Conservation (phyloP, 2,329 filamentous ascomycete genomes). For the Diaporthe capsici region DNA sequence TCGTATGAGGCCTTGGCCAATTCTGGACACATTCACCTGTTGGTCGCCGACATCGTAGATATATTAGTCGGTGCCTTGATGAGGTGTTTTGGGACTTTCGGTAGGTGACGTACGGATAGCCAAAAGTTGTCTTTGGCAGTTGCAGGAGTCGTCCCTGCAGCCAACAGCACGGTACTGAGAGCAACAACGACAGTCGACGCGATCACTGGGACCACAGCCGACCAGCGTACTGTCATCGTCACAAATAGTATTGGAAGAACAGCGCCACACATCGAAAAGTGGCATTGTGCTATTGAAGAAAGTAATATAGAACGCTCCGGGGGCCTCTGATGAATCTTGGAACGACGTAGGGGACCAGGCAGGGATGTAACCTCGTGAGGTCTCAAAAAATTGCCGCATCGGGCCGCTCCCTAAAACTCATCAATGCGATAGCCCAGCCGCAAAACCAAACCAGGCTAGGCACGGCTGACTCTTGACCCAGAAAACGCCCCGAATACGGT, state of each 20-base stretch:
- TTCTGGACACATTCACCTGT: slow-evolving; percentile 14
- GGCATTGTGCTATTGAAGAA: too few relatives aligned
- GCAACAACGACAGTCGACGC: slow-evolving; percentile 20
- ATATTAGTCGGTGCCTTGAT: not conserved
- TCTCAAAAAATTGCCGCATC: slow-evolving; percentile 5
- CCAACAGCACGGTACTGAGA: not conserved
- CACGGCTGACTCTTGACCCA: not conserved
- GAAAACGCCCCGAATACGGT: slow-evolving; percentile 9
- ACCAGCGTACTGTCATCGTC: not conserved
- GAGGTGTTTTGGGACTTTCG: rapidly evolving
- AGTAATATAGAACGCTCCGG: not conserved
- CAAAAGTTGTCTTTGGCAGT: not conserved
- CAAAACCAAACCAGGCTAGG: not conserved
- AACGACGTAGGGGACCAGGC: not conserved
- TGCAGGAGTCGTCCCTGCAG: not conserved
- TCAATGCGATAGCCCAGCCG: not conserved
- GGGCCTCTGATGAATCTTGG: not conserved
- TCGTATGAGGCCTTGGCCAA: slow-evolving; percentile 2
- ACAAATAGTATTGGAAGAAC: not conserved
- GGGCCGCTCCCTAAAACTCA: slow-evolving; percentile 1
- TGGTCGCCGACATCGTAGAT: not conserved
- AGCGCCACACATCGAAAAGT: too few relatives aligned
- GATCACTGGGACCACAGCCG: not conserved
- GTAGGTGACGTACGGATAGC: not conserved
- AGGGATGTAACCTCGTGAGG: not conserved